Evolutionary conservation across 2,329 filamentous ascomycete genomes (phyloP).

Genomic region (Chaetomium globosum): DNA sequence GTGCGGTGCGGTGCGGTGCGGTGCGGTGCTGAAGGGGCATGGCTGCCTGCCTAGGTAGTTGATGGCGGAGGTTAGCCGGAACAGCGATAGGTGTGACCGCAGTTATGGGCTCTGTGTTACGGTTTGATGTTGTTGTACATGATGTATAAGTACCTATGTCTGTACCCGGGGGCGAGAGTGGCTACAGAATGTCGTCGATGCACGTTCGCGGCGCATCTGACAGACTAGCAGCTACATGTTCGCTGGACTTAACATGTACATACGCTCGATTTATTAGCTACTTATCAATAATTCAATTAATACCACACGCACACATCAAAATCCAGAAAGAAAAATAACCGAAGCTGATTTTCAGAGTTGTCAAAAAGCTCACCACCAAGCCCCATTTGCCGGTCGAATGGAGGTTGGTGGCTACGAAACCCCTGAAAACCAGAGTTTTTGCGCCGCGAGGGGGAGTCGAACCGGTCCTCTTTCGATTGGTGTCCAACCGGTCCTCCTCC

Average conservation of each 20-base stretch:
- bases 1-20: too few species aligned
- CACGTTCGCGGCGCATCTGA: not conserved
- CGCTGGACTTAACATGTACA: not conserved
- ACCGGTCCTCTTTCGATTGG: too few species aligned
- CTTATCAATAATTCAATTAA: slow-evolving; percentile 10
- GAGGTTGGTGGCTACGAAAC: not conserved
- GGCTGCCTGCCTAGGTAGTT: too few species aligned
- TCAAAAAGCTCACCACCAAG: not conserved
- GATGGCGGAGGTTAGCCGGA: not conserved
- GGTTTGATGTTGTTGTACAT: slow-evolving; percentile 1
- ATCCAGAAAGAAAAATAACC: not conserved
- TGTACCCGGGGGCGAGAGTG: not conserved
- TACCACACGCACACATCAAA: not conserved
- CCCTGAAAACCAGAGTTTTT: too few species aligned
- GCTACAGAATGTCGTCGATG: not conserved
- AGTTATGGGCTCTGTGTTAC: slow-evolving; percentile 5
- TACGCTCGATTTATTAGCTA: not conserved
- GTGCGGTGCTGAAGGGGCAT: not conserved
- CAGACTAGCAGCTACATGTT: not conserved
- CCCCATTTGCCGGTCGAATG: not conserved
- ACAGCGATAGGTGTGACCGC: not conserved
- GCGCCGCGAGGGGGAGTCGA: too few species aligned
- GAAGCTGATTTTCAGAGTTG: too few species aligned
- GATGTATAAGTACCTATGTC: slow-evolving; percentile 5
- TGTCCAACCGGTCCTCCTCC: too few species aligned